A percentile compares a stretch with the other conserved stretches of the same genome.
Evolutionary conservation across 2,329 filamentous ascomycete species (phyloP).

Genomic region (Phoma sp.): DNA sequence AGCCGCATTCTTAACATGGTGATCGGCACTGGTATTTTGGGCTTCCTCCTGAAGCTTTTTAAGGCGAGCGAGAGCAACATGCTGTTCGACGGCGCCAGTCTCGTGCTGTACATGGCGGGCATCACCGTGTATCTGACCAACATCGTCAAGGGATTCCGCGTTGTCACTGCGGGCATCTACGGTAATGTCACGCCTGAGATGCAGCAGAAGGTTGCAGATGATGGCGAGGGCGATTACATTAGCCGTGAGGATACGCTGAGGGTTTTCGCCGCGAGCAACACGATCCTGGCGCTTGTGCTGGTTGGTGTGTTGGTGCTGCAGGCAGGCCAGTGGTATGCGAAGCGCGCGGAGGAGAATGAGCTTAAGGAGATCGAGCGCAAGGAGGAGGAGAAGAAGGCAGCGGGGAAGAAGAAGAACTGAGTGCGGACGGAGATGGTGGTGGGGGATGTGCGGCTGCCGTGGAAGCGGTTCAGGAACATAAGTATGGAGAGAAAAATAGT

Average conservation of each 20-base stretch:
- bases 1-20: constrained; percentile 92
- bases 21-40: constrained; percentile 82
- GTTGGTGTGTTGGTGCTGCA: constrained; percentile 92
- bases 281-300: constrained; percentile 89
- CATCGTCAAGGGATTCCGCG: constrained; percentile 90
- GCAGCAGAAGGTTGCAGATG: constrained; percentile 33
- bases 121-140: constrained; percentile 94
- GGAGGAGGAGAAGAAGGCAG: constrained; percentile 39
- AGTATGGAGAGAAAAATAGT: neutral
- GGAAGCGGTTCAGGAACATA: neutral
- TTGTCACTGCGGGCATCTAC: constrained; percentile 76
- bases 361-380: constrained; percentile 66
- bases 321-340: constrained; percentile 98
- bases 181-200: constrained; percentile 51
- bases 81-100: constrained; percentile 81
- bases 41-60: constrained; percentile 94
- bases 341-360: constrained; percentile 88
- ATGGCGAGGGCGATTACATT: constrained; percentile 67
- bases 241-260: constrained; percentile 87
- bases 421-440: neutral
- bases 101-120: constrained; percentile 80
- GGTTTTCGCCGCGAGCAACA: constrained; percentile 93
- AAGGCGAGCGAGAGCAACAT: constrained; percentile 91
- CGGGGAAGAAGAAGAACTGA: constrained; percentile 45
- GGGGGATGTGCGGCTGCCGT: neutral